Percentiles rank a stretch among this genome's conserved stretches.
These are phyloP conservation scores for Boletus rufocinnamomeus DNA, from an alignment of 768 basidiomycete species.

Conservation along the genomic window DNA sequence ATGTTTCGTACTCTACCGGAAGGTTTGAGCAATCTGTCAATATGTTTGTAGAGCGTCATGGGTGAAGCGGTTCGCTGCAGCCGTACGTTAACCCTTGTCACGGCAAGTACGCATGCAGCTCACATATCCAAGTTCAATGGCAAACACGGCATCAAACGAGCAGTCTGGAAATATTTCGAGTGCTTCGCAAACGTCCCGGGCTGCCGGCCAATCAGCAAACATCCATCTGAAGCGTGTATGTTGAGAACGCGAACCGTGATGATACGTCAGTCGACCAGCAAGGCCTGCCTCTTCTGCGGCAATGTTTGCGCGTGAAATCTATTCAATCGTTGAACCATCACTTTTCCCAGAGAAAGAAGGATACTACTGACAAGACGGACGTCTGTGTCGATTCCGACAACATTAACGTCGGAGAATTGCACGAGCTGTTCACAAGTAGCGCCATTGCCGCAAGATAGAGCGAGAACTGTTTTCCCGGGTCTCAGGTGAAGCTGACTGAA, in stretches of 20 bases:
- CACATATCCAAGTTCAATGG: slow-evolving; percentile 13
- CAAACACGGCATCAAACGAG: slow-evolving; percentile 12
- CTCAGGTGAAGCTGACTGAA: slow-evolving; percentile 12
- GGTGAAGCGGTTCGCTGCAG: not conserved
- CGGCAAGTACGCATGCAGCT: not conserved
- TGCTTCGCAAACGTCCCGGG: slow-evolving; percentile 1
- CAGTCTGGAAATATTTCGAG: slow-evolving; percentile 5
- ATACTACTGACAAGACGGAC: not conserved
- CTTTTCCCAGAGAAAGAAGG: not conserved
- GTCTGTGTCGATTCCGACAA: slow-evolving; percentile 11
- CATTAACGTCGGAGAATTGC: slow-evolving; percentile 9
- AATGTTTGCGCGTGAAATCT: slow-evolving; percentile 5
- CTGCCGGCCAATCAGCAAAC: not conserved
- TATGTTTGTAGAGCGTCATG: not conserved
- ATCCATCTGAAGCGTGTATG: not conserved
- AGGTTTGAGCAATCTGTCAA: slow-evolving; percentile 10
- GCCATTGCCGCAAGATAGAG: slow-evolving; percentile 8
- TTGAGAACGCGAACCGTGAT: slow-evolving; percentile 2
- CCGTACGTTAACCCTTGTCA: not conserved
- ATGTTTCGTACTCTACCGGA: slow-evolving; percentile 3
- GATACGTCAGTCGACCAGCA: slow-evolving; percentile 1
- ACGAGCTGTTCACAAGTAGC: slow-evolving; percentile 2
- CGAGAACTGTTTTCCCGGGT: slow-evolving; percentile 8
- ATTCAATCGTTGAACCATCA: not conserved
- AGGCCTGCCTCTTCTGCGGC: slow-evolving; percentile 5